Evolutionary conservation across 1,284 basidiomycete species (phyloP), one percentile per base, ranked within the genome.

Genomic region (Irpex lacteus): DNA sequence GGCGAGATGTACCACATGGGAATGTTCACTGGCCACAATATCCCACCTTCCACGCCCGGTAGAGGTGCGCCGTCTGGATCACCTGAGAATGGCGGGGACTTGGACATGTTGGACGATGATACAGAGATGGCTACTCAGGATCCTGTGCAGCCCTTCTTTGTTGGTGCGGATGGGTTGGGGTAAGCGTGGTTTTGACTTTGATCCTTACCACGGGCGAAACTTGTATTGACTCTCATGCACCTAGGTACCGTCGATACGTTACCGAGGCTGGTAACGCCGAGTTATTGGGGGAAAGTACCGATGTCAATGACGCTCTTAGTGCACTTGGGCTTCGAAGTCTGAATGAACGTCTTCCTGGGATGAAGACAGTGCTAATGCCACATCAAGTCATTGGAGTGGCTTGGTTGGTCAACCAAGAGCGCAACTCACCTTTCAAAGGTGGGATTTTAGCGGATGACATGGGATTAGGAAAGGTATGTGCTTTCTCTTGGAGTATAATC

Each of bases 371-470:
- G 0, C 73, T 90, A 36, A 83, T 90, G 80, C 81, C 87, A 8
- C 87, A 90, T 74, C 88, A 91, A 68, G 78, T 81, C 4, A 85
- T 90, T 59, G 84, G 88, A 1, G 86, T 88, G 0, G 81, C 84
- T 1, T 90, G 88, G 88, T 87, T 89, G 84, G 68, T 84, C 2
- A 80, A 84, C 26, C 83, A 84, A 60, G 88, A 90, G 71, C 50
- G 8, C 9, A 74, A 74, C 47, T 76, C 78, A 32, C n/a, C 60
- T 0, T 65, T 78, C 15, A 78, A 77, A 47, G 85, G 85, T 66
- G 92, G 91, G 32, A 88, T 87, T 68, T 75, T 94, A 8, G 89
- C 87, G 4, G 94, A 96, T 71, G 94, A 96, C 68, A 87, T 87
- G 85, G 85, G 85, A 57, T 77, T 86, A 11, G 84, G 85, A 40